A percentile compares a stretch with the other conserved stretches of the same genome.
Conservation (phyloP, 768 basidiomycete genomes). For the Boletus tylopilopsis region DNA sequence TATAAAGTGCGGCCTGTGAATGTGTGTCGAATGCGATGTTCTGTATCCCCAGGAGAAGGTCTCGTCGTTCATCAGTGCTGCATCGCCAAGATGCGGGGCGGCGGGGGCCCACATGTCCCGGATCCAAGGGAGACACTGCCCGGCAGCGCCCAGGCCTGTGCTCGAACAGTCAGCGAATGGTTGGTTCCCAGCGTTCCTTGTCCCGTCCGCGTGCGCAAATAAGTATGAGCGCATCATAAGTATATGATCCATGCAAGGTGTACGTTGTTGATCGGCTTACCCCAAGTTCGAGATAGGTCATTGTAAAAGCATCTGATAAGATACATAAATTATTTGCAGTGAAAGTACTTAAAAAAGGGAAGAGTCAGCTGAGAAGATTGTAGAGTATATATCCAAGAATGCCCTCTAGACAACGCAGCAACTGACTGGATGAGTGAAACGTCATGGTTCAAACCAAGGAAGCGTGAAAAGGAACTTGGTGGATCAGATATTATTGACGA, state of each 20-base stretch:
- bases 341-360: constrained; percentile 5
- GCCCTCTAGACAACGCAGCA: constrained; percentile 3
- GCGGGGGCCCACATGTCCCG: not conserved
- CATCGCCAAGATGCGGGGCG: not conserved
- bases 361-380: constrained; percentile 11
- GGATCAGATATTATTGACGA: constrained; percentile 45
- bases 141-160: not conserved
- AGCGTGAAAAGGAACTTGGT: not conserved
- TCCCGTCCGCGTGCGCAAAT: constrained; percentile 3
- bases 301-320: constrained; percentile 14
- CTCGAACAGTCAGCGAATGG: not conserved
- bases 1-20: not conserved
- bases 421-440: not conserved
- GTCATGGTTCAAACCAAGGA: not conserved
- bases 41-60: not conserved
- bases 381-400: constrained; percentile 26
- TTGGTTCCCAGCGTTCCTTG: constrained; percentile 13
- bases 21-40: not conserved
- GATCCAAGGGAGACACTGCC: not conserved
- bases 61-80: not conserved
- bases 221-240: too few species aligned
- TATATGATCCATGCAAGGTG: too few species aligned
- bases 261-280: too few species aligned
- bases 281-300: constrained; percentile 2
- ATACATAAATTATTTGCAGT: constrained; percentile 26